Base-by-base conservation (phyloP, 768 basidiomycete genomes). In the Coprinopsis sp. region DNA sequence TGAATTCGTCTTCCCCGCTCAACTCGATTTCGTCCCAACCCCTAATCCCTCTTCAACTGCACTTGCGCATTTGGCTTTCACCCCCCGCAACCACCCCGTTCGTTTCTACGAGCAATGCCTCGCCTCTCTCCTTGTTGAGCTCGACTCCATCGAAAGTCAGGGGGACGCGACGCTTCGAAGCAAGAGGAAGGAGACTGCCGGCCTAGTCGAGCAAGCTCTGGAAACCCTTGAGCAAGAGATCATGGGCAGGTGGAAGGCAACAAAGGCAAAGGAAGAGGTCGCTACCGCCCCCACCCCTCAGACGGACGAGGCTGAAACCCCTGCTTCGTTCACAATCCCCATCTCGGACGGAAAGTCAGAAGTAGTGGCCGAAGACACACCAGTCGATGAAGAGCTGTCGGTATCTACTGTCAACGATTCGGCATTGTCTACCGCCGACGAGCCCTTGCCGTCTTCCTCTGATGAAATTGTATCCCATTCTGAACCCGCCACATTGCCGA, bases 91-190 rank as follows among this genome's bases (percentile, higher is more conserved):
- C 59, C 73, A 77, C 23, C 73, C 79, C 0, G 64, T 87, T 30
- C 79, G 79, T 45, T 73, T 70, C 51, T 81, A 84, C 62, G 77
- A 82, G 53, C 73, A 85, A 53, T 72, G 74, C 16, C 64, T 87
- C 14, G 70, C 70, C 41, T 64, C 69, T 31, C 68, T 89, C 21
- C 63, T 89, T 16, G 56, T 68, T 10, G 67, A 72, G 50, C 68
- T 87, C 21, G 86, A 88, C 54, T 71, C 68, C 1, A 69, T 88
- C 23, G 73, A 80, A 24, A 82, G 80, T 51, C 71, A 67, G 39
- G 86, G 85, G 3, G 77, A 82, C 51, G 67, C 67, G 22, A 67
- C 58, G 10, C 65, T 89, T 36, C 60, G 85, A 38, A 61, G 61
- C 18, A 64, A 54, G 44, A 60, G 86, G 52, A 84, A 79, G 64